A percentile compares a stretch with the other conserved stretches of the same genome.
phyloP scores from a whole-genome alignment of 805 yeast genomes.

The Saccharomycopsis schoenii region DNA sequence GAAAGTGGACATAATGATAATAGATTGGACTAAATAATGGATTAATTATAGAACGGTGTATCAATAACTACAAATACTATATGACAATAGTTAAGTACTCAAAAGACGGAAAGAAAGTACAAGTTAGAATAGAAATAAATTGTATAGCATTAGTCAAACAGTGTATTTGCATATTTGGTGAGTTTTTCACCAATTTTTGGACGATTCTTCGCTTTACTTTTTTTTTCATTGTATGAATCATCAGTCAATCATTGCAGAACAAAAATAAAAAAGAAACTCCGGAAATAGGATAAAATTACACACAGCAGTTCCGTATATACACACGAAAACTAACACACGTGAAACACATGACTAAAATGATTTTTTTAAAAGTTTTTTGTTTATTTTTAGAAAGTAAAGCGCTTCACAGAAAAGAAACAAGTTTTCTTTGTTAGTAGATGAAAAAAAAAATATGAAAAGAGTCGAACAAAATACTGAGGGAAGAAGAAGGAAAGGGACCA shows the following conservation, averaged over 20 bases:
- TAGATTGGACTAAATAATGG: too few species aligned
- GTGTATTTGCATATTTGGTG: not conserved
- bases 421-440: not conserved
- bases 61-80: too few species aligned
- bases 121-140: too few species aligned
- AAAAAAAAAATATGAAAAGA: not conserved
- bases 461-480: not conserved
- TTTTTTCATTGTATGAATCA: not conserved
- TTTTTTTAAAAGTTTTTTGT: too few species aligned
- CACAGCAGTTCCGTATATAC: not conserved
- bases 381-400: not conserved
- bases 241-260: not conserved
- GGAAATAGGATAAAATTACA: not conserved
- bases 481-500: not conserved
- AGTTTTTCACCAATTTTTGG: not conserved
- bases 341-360: too few species aligned
- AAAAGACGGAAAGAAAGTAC: too few species aligned
- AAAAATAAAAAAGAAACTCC: not conserved
- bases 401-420: not conserved
- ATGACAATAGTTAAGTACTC: too few species aligned
- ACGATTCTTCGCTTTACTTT: not conserved
- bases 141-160: too few species aligned
- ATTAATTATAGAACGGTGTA: too few species aligned
- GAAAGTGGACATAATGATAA: conserved; percentile 55
- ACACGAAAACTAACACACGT: not conserved